Conservation (phyloP, 345 rosid species). For the Populus davidiana region DNA sequence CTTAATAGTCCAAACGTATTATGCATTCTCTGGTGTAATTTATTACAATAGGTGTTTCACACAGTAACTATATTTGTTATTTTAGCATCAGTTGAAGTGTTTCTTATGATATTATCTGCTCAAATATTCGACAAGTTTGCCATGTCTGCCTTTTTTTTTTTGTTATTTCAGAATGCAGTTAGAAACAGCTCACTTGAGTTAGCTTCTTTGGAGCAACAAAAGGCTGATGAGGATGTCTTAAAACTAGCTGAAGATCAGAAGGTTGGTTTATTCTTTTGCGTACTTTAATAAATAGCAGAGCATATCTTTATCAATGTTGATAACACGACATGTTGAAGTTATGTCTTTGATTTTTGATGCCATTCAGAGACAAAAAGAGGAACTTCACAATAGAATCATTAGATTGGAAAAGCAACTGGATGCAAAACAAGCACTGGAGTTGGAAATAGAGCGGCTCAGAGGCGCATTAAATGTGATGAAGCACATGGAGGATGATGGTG, state of each 20-base stretch:
- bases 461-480: conserved; percentile 63
- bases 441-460: conserved; percentile 73
- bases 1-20: not conserved
- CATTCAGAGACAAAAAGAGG: conserved; percentile 69
- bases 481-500: conserved; percentile 68
- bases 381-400: conserved; percentile 59
- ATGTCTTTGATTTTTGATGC: conserved; percentile 16
- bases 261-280: conserved; percentile 42
- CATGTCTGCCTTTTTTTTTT: conserved; percentile 9
- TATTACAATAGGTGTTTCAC: not conserved
- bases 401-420: conserved; percentile 71
- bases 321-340: conserved; percentile 8
- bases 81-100: not conserved
- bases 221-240: conserved; percentile 63
- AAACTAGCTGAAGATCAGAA: conserved; percentile 89
- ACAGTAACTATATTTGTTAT: not conserved
- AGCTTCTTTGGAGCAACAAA: conserved; percentile 79
- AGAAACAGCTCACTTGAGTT: conserved; percentile 57
- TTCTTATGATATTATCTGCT: not conserved
- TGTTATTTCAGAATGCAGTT: conserved; percentile 47
- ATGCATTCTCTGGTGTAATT: not conserved
- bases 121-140: not conserved
- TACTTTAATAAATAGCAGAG: conserved; percentile 7
- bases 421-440: conserved; percentile 74
- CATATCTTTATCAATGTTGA: conserved; percentile 6